Base-by-base conservation (phyloP, 2,329 filamentous ascomycete species). In the Elsinoe necatrix region DNA sequence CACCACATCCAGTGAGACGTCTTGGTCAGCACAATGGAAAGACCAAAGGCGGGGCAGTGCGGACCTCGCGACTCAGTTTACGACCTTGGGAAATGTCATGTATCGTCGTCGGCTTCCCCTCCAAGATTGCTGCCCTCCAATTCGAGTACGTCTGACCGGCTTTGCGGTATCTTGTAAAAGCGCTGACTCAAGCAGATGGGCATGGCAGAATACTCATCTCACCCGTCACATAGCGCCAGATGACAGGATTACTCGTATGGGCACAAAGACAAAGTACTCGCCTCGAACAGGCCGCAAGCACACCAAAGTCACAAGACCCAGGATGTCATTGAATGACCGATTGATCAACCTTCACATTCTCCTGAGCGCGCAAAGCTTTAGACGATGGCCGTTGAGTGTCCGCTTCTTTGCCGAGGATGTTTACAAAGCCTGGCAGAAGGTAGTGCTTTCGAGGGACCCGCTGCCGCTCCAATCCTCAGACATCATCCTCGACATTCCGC, bases 41-140 rank as follows among this genome's bases (percentile, higher is more conserved):
- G 51, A 78, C 79, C 29, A 86, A 83, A 66, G 93, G 93, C 54
- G 93, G 93, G 34, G 93, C 93, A 27, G 81, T 77, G 27, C 80
- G 84, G 47, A 98, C 93, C 0, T 81, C 85, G 9, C 79, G 81
- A 54, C 71, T 75, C 47, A 82, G 72, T 3, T 72, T 91, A 60
- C 80, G 89, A 41, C 93, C 93, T 0, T 97, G 93, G 90, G 87
- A 95, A 67, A 95, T 95, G 86, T 81, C 88, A 1, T 84, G 83
- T 39, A 76, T 96, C 4, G 86, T 97, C 1, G 87, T 87, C 5
- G 92, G 92, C 0, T 98, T 98, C 62, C 89, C 88, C 0, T 92
- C 87, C 62, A 85, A 85, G 65, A 82, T 92, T 34, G 89, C 88
- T 0, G 93, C 93, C 0, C 73, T 98, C 61, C 92, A 97, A 67